phyloP scores from a whole-genome alignment of 768 basidiomycete species.

The Kwoniella dejecticola region DNA sequence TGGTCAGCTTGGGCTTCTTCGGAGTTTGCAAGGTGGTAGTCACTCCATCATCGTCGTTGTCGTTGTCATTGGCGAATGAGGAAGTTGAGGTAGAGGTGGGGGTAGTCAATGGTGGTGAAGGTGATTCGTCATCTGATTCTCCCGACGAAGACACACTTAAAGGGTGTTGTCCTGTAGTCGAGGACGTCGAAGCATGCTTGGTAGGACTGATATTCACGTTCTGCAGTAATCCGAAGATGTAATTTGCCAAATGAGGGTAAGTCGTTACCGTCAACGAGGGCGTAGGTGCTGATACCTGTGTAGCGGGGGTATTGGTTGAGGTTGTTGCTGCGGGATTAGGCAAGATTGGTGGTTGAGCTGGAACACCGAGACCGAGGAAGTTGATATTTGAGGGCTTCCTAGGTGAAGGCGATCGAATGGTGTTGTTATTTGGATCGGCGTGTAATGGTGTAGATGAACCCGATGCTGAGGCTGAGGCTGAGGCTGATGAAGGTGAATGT shows the following conservation, averaged over 20 bases:
- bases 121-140: conserved; percentile 38
- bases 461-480: background rate
- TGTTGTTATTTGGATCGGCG: conserved; percentile 1
- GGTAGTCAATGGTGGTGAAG: conserved; percentile 6
- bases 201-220: conserved; percentile 29
- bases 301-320: conserved; percentile 3
- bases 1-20: no score
- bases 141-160: conserved; percentile 51
- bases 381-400: conserved; percentile 7
- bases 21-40: conserved; percentile 25
- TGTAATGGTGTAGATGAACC: conserved; percentile 2
- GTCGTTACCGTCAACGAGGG: conserved; percentile 29
- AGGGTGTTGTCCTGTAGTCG: conserved; percentile 40
- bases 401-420: conserved; percentile 23
- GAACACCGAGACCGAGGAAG: conserved; percentile 17
- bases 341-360: conserved; percentile 9
- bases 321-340: background rate
- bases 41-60: no score
- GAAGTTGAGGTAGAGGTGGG: background rate
- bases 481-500: no score
- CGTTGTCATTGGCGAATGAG: no score
- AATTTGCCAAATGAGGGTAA: conserved; percentile 46
- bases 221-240: conserved; percentile 41
- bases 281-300: conserved; percentile 6
- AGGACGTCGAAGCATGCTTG: conserved; percentile 7